Percentiles rank a stretch among this genome's conserved stretches.
phyloP scores from a whole-genome alignment of 805 yeast species.

The Hanseniaspora lachancei region DNA sequence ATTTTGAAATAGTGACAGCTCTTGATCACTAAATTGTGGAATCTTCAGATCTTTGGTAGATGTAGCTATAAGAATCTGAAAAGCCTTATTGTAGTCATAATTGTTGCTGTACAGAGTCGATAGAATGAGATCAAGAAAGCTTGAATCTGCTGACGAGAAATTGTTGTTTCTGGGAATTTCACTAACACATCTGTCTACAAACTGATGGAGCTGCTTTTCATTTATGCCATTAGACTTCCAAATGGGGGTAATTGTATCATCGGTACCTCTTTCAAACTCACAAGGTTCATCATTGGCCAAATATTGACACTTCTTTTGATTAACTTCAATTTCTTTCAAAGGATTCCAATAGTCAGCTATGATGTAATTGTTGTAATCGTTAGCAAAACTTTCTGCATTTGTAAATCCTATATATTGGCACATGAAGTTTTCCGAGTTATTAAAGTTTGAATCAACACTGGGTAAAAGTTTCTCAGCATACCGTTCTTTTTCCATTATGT shows the following conservation, averaged over 20 bases:
- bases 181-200: constrained; percentile 38
- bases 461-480: constrained; percentile 8
- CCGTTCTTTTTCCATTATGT: constrained; percentile 16
- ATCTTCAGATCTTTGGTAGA: constrained; percentile 57
- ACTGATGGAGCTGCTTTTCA: constrained; percentile 25
- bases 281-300: constrained; percentile 9
- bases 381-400: constrained; percentile 14
- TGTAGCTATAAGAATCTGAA: constrained; percentile 30
- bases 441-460: constrained; percentile 2
- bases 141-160: constrained; percentile 55
- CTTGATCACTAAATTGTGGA: constrained; percentile 59
- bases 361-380: constrained; percentile 27
- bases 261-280: constrained; percentile 51
- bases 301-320: constrained; percentile 13
- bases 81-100: constrained; percentile 42
- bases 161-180: constrained; percentile 44
- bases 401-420: constrained; percentile 25
- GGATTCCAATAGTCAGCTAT: constrained; percentile 23
- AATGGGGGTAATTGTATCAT: constrained; percentile 47
- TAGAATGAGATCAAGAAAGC: constrained; percentile 65
- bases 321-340: constrained; percentile 13
- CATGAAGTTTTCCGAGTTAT: constrained; percentile 17
- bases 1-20: constrained; percentile 54
- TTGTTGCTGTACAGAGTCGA: constrained; percentile 38
- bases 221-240: constrained; percentile 41